These are phyloP conservation scores for Backusella morwellensis DNA, from an alignment of 192 early-diverging fungal genomes.

Conservation along the genomic window DNA sequence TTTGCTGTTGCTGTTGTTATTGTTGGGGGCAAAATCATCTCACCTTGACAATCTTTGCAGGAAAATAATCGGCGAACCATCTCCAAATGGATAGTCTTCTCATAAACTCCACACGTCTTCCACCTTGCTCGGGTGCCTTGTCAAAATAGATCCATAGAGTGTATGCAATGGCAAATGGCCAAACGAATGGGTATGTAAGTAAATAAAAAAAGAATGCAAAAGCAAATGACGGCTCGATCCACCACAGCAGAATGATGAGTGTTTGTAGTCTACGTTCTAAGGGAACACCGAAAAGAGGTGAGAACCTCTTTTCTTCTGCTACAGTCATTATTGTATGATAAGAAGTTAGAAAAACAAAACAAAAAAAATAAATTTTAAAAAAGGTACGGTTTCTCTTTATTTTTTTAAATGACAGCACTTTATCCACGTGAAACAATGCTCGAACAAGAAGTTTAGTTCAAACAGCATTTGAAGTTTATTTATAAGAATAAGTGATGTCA, in stretches of 20 bases:
- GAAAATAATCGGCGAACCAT: constrained; percentile 80
- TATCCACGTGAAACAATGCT: constrained; percentile 1
- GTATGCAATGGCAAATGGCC: constrained; percentile 70
- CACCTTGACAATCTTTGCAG: constrained; percentile 70
- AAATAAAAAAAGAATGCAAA: constrained; percentile 53
- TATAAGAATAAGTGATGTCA: background rate
- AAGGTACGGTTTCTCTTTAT: background rate
- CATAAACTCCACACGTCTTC: constrained; percentile 54
- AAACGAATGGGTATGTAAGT: constrained; percentile 43
- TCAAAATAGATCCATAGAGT: constrained; percentile 73
- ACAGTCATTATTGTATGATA: background rate
- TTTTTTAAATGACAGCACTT: background rate
- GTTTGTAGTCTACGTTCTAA: constrained; percentile 67
- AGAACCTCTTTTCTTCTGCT: background rate
- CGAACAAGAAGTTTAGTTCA: background rate
- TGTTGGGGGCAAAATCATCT: background rate
- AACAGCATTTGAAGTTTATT: background rate
- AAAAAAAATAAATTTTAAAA: background rate
- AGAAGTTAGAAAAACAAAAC: background rate
- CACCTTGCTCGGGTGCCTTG: constrained; percentile 75
- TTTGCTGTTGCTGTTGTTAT: background rate
- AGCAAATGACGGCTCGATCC: constrained; percentile 38
- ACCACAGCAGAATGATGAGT: constrained; percentile 61
- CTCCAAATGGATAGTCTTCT: constrained; percentile 64
- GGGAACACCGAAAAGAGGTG: constrained; percentile 36